These are phyloP conservation scores for Serendipita sp. DNA, from an alignment of 768 basidiomycete species.

Conservation along the genomic window DNA sequence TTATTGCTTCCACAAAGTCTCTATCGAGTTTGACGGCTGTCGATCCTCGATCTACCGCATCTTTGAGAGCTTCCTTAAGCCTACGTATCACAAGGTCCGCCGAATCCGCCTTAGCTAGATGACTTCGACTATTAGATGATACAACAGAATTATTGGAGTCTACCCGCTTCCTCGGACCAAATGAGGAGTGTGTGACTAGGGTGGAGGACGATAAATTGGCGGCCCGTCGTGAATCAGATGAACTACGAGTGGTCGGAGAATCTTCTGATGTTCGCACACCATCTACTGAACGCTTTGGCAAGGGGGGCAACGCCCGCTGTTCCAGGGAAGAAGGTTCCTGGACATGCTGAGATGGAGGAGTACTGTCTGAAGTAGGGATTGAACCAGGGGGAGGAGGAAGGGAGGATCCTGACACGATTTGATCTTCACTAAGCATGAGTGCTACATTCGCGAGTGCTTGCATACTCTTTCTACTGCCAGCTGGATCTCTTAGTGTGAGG, in stretches of 20 bases:
- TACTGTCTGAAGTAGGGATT: background rate
- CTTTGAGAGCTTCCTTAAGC: constrained; percentile 36
- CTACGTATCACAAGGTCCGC: constrained; percentile 22
- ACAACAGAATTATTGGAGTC: constrained; percentile 32
- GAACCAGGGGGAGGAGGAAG: no score
- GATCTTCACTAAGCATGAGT: background rate
- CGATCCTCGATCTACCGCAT: constrained; percentile 41
- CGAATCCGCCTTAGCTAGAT: constrained; percentile 20
- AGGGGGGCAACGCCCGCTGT: background rate
- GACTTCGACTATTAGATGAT: constrained; percentile 16
- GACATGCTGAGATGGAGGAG: background rate
- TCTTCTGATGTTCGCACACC: constrained; percentile 29
- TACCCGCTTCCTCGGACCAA: background rate
- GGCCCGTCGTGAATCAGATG: constrained; percentile 20
- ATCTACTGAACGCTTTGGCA: constrained; percentile 26
- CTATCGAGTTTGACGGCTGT: constrained; percentile 54
- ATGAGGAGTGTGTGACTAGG: background rate
- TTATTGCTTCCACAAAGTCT: constrained; percentile 51
- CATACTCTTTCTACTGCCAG: background rate
- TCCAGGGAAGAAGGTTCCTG: background rate
- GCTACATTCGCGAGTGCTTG: background rate
- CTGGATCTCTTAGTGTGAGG: constrained; percentile 1
- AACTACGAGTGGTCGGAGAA: constrained; percentile 30
- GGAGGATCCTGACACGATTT: background rate
- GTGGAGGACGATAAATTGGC: constrained; percentile 8